These are phyloP conservation scores for Diplodia mutila DNA, from an alignment of 2,329 filamentous ascomycete species.

Conservation along the genomic window DNA sequence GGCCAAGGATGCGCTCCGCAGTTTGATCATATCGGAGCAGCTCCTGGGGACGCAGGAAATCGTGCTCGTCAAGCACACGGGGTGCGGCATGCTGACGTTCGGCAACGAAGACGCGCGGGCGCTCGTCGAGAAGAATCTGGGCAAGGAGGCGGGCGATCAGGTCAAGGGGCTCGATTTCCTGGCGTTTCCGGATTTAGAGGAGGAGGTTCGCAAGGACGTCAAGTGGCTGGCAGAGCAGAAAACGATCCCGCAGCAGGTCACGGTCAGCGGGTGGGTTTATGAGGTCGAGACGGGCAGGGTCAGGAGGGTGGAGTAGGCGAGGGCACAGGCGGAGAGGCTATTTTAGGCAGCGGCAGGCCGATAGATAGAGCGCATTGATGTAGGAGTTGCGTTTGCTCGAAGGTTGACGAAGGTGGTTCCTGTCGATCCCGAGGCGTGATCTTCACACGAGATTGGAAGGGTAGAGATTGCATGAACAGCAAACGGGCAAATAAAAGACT, in stretches of 20 bases:
- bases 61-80: conserved; percentile 73
- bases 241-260: conserved; percentile 62
- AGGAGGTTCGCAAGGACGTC: conserved; percentile 69
- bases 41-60: conserved; percentile 77
- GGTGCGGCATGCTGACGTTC: conserved; percentile 74
- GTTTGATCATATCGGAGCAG: conserved; percentile 77
- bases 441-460: conserved; percentile 1
- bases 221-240: conserved; percentile 60
- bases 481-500: conserved; percentile 7
- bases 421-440: conserved; percentile 21
- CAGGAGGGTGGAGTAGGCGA: conserved; percentile 48
- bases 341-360: neutral
- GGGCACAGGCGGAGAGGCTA: neutral
- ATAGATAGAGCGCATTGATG: neutral
- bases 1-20: conserved; percentile 71
- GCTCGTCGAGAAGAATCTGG: conserved; percentile 64
- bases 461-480: conserved; percentile 10
- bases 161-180: conserved; percentile 62
- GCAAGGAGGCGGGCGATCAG: conserved; percentile 53
- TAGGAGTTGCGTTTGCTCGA: neutral
- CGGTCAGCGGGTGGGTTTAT: conserved; percentile 75
- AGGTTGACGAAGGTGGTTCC: neutral
- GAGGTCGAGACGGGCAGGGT: conserved; percentile 74
- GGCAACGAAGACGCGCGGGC: conserved; percentile 60
- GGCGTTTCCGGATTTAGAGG: conserved; percentile 65